These are phyloP conservation scores for Ichthyophonus hoferi DNA, from an alignment of 208 protist genomes.

Conservation along the genomic window DNA sequence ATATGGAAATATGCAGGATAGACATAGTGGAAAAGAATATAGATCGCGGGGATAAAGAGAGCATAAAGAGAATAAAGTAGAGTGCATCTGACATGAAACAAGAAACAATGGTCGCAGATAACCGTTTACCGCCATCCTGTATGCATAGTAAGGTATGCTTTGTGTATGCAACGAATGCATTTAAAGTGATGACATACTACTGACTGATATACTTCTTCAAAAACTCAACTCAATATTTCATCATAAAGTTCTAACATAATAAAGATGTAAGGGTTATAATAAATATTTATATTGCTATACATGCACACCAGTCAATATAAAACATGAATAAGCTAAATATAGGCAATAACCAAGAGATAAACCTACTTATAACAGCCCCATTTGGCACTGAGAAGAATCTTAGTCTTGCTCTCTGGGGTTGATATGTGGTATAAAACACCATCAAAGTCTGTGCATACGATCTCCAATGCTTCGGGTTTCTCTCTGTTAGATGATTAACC, in stretches of 20 bases:
- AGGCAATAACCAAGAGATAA: neutral
- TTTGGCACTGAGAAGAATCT: constrained; percentile 48
- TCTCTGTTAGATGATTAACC: no score
- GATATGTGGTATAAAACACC: constrained; percentile 55
- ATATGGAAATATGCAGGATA: no score
- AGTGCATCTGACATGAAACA: no score
- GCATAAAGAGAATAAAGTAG: no score
- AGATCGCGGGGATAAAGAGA: no score
- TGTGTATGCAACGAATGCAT: neutral
- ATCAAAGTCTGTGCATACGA: constrained; percentile 61
- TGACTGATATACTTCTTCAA: neutral
- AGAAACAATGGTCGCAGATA: no score
- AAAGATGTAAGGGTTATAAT: neutral
- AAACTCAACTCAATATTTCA: neutral
- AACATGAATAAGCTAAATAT: no score
- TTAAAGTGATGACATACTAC: neutral
- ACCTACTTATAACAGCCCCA: constrained; percentile 10
- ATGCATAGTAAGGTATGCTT: no score
- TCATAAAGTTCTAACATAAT: neutral
- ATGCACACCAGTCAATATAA: neutral
- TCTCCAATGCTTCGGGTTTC: constrained; percentile 40
- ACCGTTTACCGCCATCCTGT: no score
- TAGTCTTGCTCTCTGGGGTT: constrained; percentile 32
- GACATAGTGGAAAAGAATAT: no score
- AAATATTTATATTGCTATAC: neutral